Conservation (phyloP, 129 eudicot genomes). For the Escallonia herrerae region DNA sequence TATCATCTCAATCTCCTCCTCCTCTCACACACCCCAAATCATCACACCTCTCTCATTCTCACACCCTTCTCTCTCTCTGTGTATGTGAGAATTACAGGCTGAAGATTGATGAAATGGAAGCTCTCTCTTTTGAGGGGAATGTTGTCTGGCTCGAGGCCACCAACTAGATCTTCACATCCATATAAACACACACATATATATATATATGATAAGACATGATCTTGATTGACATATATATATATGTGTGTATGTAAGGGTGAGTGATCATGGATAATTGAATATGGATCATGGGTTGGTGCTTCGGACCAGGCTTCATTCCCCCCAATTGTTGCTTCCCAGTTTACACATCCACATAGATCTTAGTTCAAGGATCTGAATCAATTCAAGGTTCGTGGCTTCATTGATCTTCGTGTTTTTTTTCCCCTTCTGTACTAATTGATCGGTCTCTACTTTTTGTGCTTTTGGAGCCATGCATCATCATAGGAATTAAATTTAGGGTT, state of each 20-base stretch:
- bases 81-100: neutral
- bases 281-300: conserved; percentile 7
- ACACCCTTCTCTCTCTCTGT: neutral
- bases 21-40: neutral
- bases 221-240: too few species aligned
- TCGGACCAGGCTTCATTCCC: conserved; percentile 71
- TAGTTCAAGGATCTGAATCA: too few species aligned
- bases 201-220: too few species aligned
- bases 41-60: conserved; percentile 1
- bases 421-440: neutral
- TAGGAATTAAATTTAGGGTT: neutral
- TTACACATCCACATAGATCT: too few species aligned
- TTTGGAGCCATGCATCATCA: neutral
- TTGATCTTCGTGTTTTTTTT: neutral
- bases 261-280: too few species aligned
- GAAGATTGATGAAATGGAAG: conserved; percentile 10
- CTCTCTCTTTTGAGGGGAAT: conserved; percentile 35
- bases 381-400: neutral
- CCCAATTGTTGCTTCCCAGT: conserved; percentile 13
- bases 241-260: too few species aligned
- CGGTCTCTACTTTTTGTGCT: neutral
- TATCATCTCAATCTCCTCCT: conserved; percentile 11
- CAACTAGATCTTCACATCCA: conserved; percentile 16
- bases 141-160: conserved; percentile 46
- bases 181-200: too few species aligned